Conservation (phyloP, 257 asterid genomes). For the Gardenia jasminoides region DNA sequence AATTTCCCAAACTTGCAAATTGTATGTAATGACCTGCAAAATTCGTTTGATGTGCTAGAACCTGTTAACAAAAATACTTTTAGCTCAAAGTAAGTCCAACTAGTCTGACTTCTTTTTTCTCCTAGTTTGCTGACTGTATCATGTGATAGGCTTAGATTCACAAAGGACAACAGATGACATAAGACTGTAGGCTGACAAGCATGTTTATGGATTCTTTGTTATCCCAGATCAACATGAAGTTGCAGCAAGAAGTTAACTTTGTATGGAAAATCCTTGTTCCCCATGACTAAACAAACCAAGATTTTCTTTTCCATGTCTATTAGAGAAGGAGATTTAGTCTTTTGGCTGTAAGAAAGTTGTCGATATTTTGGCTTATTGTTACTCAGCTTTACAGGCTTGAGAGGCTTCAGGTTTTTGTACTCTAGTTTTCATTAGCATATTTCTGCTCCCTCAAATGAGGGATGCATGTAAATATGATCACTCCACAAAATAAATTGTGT, state of each 20-base stretch:
- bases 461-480: background rate
- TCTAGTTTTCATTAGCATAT: no score
- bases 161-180: background rate
- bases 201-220: background rate
- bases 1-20: constrained; percentile 51
- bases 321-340: background rate
- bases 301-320: background rate
- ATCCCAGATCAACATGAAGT: background rate
- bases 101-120: background rate
- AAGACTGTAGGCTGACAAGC: background rate
- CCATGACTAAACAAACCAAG: background rate
- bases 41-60: background rate
- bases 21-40: constrained; percentile 47
- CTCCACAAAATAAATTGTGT: background rate
- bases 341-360: background rate
- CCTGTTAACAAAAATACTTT: background rate
- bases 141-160: background rate
- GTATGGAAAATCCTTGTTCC: background rate
- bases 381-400: background rate
- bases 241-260: background rate
- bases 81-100: background rate
- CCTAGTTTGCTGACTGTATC: background rate
- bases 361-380: background rate
- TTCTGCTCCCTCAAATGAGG: no score
- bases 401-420: background rate